Conservation (phyloP, 352 stramenopile genomes). For the Aphanomyces euteiches region DNA sequence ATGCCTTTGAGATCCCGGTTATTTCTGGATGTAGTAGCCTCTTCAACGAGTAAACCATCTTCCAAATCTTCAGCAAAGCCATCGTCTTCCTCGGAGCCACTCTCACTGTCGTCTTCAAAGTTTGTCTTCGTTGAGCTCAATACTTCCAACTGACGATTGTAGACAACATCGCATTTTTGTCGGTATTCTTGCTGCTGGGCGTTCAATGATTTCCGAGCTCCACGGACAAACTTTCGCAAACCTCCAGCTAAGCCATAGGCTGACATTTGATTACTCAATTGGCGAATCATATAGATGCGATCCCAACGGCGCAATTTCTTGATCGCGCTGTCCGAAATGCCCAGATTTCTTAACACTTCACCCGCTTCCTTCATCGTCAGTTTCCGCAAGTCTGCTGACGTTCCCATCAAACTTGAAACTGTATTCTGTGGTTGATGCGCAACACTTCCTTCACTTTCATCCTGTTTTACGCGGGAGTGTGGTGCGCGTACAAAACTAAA, state of each 20-base stretch:
- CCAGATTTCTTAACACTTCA: slow-evolving; percentile 73
- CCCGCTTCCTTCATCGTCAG: slow-evolving; percentile 84
- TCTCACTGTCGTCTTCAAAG: too few species aligned
- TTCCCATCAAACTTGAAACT: slow-evolving; percentile 70
- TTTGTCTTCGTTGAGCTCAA: slow-evolving; percentile 52
- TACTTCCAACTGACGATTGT: slow-evolving; percentile 80
- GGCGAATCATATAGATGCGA: slow-evolving; percentile 74
- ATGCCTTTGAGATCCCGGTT: too few species aligned
- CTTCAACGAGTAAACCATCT: too few species aligned
- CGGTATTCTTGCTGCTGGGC: slow-evolving; percentile 82
- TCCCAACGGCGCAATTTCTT: slow-evolving; percentile 80
- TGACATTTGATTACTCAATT: slow-evolving; percentile 68
- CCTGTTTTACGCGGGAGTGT: too few species aligned
- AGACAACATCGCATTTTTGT: slow-evolving; percentile 81
- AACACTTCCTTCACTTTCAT: too few species aligned
- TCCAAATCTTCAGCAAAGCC: too few species aligned
- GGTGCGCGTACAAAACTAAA: too few species aligned
- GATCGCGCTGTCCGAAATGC: slow-evolving; percentile 72
- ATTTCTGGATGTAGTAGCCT: too few species aligned
- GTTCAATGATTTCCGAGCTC: slow-evolving; percentile 73
- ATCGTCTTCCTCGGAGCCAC: too few species aligned
- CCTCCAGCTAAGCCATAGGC: slow-evolving; percentile 63
- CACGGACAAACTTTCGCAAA: slow-evolving; percentile 78
- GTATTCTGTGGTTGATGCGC: too few species aligned
- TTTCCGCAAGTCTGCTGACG: slow-evolving; percentile 77